phyloP scores from a whole-genome alignment of 148 eudicot species.

The Camellia granthamiana region DNA sequence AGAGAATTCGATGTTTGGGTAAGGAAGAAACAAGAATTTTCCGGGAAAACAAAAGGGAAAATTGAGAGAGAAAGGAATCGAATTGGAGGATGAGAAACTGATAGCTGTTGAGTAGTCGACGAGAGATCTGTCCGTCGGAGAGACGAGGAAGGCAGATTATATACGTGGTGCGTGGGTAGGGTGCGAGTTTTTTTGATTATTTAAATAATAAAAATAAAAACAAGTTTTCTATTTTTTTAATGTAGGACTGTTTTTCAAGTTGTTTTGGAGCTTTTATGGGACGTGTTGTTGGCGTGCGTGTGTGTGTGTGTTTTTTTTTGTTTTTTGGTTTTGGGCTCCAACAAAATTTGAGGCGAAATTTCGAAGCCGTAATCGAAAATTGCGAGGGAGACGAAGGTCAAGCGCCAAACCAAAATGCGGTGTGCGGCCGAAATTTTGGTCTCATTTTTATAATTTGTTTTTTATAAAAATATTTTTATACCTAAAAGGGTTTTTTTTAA shows the following conservation, averaged over 20 bases:
- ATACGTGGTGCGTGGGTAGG: neutral
- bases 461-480: too few relatives aligned
- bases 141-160: neutral
- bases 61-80: neutral
- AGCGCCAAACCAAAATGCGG: neutral
- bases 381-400: slow-evolving; percentile 8
- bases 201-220: neutral
- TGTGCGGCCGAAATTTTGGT: too few relatives aligned
- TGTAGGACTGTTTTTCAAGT: neutral
- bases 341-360: slow-evolving; percentile 2
- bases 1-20: neutral
- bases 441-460: too few relatives aligned
- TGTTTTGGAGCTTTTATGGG: neutral
- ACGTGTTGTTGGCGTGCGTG: neutral
- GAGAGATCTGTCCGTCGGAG: slow-evolving; percentile 17
- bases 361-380: slow-evolving; percentile 8
- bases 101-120: neutral
- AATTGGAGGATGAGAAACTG: neutral
- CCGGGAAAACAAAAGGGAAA: neutral
- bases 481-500: too few relatives aligned
- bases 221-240: neutral
- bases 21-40: neutral
- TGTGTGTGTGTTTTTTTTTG: neutral
- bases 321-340: too few relatives aligned
- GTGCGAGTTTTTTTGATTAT: neutral